A percentile compares a stretch with the other conserved stretches of the same genome.
phyloP scores from a whole-genome alignment of 1,139 yeast genomes.

The Ogataea hybrid region DNA sequence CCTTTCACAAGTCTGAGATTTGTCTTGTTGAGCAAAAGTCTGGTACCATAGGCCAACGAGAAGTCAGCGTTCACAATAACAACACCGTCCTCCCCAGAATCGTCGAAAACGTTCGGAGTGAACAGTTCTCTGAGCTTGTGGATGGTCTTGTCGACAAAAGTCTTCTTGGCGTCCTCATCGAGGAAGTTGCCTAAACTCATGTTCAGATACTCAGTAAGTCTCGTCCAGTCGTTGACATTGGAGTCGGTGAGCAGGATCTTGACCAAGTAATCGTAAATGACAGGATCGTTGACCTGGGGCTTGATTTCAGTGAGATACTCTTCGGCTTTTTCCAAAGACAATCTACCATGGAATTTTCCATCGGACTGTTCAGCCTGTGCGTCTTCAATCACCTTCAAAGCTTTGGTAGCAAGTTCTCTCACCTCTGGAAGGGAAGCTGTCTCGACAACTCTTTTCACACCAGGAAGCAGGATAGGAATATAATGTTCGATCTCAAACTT shows the following conservation, averaged over 20 bases:
- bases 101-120: constrained; percentile 57
- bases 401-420: constrained; percentile 88
- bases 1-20: constrained; percentile 85
- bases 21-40: constrained; percentile 95
- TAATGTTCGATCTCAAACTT: constrained; percentile 86
- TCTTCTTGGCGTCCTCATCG: constrained; percentile 38
- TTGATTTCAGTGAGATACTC: constrained; percentile 43
- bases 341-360: constrained; percentile 76
- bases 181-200: constrained; percentile 40
- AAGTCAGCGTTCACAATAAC: constrained; percentile 93
- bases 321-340: constrained; percentile 54
- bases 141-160: constrained; percentile 47
- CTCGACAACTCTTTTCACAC: constrained; percentile 81
- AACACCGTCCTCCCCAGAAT: constrained; percentile 66
- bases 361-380: constrained; percentile 70
- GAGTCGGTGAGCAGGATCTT: constrained; percentile 66
- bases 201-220: constrained; percentile 57
- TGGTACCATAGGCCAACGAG: constrained; percentile 94
- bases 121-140: constrained; percentile 61
- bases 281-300: constrained; percentile 36
- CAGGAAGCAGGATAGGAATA: constrained; percentile 85
- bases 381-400: constrained; percentile 73
- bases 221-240: constrained; percentile 88
- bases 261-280: constrained; percentile 49
- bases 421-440: constrained; percentile 97